Base-by-base conservation (phyloP, 768 basidiomycete genomes). In the Mycena haematopus region DNA sequence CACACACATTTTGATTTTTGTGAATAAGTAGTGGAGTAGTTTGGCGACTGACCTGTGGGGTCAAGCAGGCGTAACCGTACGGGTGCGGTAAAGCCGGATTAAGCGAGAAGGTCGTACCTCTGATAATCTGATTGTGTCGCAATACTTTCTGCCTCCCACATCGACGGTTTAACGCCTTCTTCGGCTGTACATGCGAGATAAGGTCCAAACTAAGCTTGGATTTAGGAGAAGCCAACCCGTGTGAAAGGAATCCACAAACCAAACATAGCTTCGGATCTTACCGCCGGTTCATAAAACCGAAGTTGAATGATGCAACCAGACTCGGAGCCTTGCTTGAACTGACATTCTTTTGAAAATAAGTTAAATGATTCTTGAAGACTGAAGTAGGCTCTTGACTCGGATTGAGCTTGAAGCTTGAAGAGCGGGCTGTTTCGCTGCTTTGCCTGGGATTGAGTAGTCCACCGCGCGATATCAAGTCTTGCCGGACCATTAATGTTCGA, bases 61-160 rank as follows among this genome's bases (percentile, higher is more conserved):
- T 19, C 31, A 33, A 17, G 51, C 8, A 21, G 24, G 22, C 21
- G 54, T n/a, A 10, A 42, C 33, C 22, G 25, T 19, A 45, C 24
- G 19, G 52, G 25, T 29, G 22, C 15, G 25, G 56, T 29, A 47
- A 59, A 35, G 22, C 42, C 8, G n/a, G 7, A 50, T 31, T 40
- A 56, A 51, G 54, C 40, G 44, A 24, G 44, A 47, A 7, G 14
- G 25, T 40, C 52, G 14, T 2, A 65, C 64, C 86, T 29, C 86
- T 85, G 33, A 87, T 85, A 29, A 79, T 29, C 86, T 85, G 33
- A 87, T 85, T 29, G 79, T 84, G 27, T 86, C 86, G 65, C 84
- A 85, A 67, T 86, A 86, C 67, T 75, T 69, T 65, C 78, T 80
- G 33, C 85, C 86, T 24, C 85, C 85, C 27, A 84, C 70, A 10